These are phyloP conservation scores for sweet orange (Citrus sinensis) DNA, from an alignment of 345 rosid genomes.

Conservation along the genomic window DNA sequence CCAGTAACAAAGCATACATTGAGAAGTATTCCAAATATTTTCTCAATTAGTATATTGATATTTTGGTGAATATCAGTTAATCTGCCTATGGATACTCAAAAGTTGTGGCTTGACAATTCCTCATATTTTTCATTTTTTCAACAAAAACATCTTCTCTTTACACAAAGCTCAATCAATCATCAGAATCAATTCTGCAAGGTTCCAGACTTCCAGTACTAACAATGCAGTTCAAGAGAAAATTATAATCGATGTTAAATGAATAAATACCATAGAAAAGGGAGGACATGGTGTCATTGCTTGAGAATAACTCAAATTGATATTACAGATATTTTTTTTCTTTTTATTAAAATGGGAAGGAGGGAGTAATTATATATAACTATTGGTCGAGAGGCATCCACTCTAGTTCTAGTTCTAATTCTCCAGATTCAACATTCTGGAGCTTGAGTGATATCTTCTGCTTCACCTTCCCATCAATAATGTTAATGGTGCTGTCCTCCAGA, in stretches of 20 bases:
- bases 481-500: constrained; percentile 72
- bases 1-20: too few relatives aligned
- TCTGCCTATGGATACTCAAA: too few relatives aligned
- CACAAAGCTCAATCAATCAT: neutral
- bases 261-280: neutral
- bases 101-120: neutral
- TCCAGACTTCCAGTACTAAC: too few relatives aligned
- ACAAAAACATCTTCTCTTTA: neutral
- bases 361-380: constrained; percentile 23
- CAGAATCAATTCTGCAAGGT: neutral
- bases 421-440: constrained; percentile 97
- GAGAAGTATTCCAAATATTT: too few relatives aligned
- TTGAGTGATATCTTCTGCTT: constrained; percentile 63
- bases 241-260: neutral
- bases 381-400: constrained; percentile 86
- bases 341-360: neutral
- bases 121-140: neutral
- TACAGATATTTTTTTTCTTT: constrained; percentile 1
- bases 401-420: constrained; percentile 68
- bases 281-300: neutral
- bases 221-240: neutral
- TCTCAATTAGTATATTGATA: too few relatives aligned
- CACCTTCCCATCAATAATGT: constrained; percentile 92
- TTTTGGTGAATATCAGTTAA: too few relatives aligned
- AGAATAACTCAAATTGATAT: neutral